phyloP scores from a whole-genome alignment of 176 grass and related monocot species.

The maize (Zea mays) region Zm-B73-REFERENCE-NAM-5.0 NC_050105.1:4659001-4659500 shows the following conservation, averaged over 20 bases:
- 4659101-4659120: background rate
- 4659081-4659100: background rate
- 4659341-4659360: constrained; percentile 46
- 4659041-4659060: background rate
- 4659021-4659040: background rate
- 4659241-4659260: too few relatives aligned
- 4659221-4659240: background rate
- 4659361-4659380: constrained; percentile 51
- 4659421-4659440: constrained; percentile 50
- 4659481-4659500: constrained; percentile 71
- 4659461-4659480: constrained; percentile 87
- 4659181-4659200: background rate
- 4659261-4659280: too few relatives aligned
- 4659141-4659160: background rate
- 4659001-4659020: background rate
- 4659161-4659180: background rate
- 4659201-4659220: background rate
- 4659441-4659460: constrained; percentile 75
- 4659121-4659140: background rate
- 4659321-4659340: constrained; percentile 18
- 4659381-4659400: constrained; percentile 27
- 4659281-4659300: too few relatives aligned
- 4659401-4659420: constrained; percentile 49
- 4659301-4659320: too few relatives aligned
- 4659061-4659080: background rate